Percentiles rank a stretch among this genome's conserved stretches.
phyloP scores from a whole-genome alignment of 345 rosid species.

The Cardamine occulta region DNA sequence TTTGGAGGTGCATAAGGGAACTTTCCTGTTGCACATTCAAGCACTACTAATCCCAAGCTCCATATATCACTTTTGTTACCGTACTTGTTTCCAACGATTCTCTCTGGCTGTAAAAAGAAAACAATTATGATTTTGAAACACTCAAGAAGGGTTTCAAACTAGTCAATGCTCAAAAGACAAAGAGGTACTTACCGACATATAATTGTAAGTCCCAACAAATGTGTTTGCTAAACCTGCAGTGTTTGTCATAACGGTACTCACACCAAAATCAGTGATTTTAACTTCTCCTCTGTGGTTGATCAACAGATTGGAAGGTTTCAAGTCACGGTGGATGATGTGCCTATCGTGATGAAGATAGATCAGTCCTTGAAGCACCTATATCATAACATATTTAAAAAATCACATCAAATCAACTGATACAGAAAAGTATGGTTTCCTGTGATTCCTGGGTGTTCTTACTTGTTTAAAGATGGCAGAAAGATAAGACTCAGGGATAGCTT shows the following conservation, averaged over 20 bases:
- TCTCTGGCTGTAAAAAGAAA: conserved; percentile 70
- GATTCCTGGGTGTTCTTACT: conserved; percentile 48
- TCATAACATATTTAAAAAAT: neutral
- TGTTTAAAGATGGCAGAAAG: conserved; percentile 82
- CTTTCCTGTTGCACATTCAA: conserved; percentile 83
- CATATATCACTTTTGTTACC: conserved; percentile 90
- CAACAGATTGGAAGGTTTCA: conserved; percentile 86
- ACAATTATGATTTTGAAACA: neutral
- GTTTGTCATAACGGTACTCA: conserved; percentile 76
- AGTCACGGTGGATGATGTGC: conserved; percentile 87
- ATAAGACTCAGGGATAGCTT: conserved; percentile 68
- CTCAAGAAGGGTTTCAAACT: neutral
- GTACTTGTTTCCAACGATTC: conserved; percentile 65
- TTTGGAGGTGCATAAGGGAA: conserved; percentile 83
- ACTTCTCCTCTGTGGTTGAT: conserved; percentile 90
- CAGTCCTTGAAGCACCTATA: conserved; percentile 79
- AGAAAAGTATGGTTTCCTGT: neutral
- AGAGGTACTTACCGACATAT: conserved; percentile 78
- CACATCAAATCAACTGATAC: neutral
- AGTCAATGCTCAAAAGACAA: neutral
- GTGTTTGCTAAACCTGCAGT: conserved; percentile 82
- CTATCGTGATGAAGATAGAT: conserved; percentile 79
- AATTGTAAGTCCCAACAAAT: conserved; percentile 83
- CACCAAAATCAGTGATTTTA: conserved; percentile 93
- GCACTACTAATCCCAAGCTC: conserved; percentile 90